Evolutionary conservation across 2,329 filamentous ascomycete species (phyloP).

Genomic region (Colletotrichum phormii): DNA sequence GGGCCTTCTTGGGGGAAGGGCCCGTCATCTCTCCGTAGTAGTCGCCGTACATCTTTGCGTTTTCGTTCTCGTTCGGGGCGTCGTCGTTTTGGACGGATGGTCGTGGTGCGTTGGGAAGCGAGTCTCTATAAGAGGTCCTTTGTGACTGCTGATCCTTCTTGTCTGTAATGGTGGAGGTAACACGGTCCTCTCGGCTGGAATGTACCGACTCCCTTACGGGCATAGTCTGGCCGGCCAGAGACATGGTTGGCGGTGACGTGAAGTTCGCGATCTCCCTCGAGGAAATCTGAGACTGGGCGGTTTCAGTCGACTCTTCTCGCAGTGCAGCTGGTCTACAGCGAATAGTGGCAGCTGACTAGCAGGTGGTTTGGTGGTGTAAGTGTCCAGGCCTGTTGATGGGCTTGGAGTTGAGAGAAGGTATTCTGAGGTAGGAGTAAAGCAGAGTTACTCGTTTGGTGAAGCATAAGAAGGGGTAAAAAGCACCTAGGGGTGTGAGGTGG

Average conservation of each 20-base stretch:
- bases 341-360: slow-evolving; percentile 1
- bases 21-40: slow-evolving; percentile 39
- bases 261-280: slow-evolving; percentile 27
- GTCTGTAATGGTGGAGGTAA: slow-evolving; percentile 1
- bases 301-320: slow-evolving; percentile 22
- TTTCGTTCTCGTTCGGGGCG: slow-evolving; percentile 38
- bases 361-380: slow-evolving; percentile 21
- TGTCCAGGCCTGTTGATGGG: slow-evolving; percentile 20
- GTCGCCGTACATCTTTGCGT: slow-evolving; percentile 38
- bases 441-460: not conserved
- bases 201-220: slow-evolving; percentile 36
- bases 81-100: slow-evolving; percentile 32
- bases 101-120: slow-evolving; percentile 35
- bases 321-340: slow-evolving; percentile 33
- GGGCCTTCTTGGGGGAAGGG: slow-evolving; percentile 35
- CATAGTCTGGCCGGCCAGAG: slow-evolving; percentile 36
- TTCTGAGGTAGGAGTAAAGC: not conserved
- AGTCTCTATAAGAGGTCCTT: slow-evolving; percentile 37
- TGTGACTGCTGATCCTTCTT: slow-evolving; percentile 26
- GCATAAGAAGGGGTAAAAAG: not conserved
- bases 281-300: slow-evolving; percentile 32
- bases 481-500: not conserved
- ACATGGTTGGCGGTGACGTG: slow-evolving; percentile 34
- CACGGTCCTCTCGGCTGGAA: slow-evolving; percentile 24
- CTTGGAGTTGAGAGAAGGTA: not conserved